These are phyloP conservation scores for Colletotrichum melonis DNA, from an alignment of 2,329 filamentous ascomycete species.

Conservation along the genomic window DNA sequence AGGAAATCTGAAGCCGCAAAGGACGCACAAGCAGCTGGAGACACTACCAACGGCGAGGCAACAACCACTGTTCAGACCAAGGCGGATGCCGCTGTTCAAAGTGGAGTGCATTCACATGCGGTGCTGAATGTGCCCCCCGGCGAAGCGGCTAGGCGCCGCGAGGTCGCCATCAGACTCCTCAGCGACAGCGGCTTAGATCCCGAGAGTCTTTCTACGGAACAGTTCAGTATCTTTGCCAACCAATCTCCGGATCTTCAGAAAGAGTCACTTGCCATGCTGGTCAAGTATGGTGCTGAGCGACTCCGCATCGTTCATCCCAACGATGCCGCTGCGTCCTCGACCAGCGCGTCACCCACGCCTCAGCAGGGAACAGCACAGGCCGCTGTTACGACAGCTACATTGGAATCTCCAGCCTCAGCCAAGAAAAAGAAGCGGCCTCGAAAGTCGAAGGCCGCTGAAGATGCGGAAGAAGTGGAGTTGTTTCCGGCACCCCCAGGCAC, in stretches of 20 bases:
- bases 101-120: slow-evolving; percentile 34
- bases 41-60: slow-evolving; percentile 2
- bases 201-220: slow-evolving; percentile 62
- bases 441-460: slow-evolving; percentile 24
- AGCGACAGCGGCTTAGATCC: slow-evolving; percentile 61
- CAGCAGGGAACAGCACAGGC: slow-evolving; percentile 35
- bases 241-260: slow-evolving; percentile 67
- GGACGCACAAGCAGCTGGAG: slow-evolving; percentile 4
- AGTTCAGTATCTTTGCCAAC: slow-evolving; percentile 70
- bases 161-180: slow-evolving; percentile 61
- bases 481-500: slow-evolving; percentile 10
- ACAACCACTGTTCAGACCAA: slow-evolving; percentile 18
- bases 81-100: slow-evolving; percentile 33
- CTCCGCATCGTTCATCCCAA: slow-evolving; percentile 67
- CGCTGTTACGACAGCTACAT: slow-evolving; percentile 26
- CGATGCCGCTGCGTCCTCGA: slow-evolving; percentile 43
- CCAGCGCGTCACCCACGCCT: slow-evolving; percentile 40
- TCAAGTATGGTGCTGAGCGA: slow-evolving; percentile 67
- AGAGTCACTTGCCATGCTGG: slow-evolving; percentile 66
- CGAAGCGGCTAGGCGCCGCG: slow-evolving; percentile 62
- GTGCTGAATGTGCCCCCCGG: slow-evolving; percentile 48
- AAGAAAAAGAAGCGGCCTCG: slow-evolving; percentile 31
- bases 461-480: slow-evolving; percentile 1
- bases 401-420: slow-evolving; percentile 17
- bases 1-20: slow-evolving; percentile 17